Percentiles rank a stretch among this genome's conserved stretches.
Evolutionary conservation across 2,329 filamentous ascomycete genomes (phyloP).

Genomic region (Dendrostoma leiphaemia): DNA sequence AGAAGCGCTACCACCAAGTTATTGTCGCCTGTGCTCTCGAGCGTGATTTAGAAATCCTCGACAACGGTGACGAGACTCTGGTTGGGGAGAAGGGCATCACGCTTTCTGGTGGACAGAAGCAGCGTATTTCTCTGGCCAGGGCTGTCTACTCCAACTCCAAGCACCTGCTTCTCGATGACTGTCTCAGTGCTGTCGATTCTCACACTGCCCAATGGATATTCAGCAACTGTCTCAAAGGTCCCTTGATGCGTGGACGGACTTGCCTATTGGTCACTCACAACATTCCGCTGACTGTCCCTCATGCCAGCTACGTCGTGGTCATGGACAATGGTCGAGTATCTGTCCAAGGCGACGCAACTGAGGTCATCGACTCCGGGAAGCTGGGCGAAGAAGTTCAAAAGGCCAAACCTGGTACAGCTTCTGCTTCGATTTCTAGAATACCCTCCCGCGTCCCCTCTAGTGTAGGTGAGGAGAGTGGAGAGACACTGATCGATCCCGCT

Average conservation of each 20-base stretch:
- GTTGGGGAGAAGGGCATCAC: constrained; percentile 98
- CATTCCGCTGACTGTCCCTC: constrained; percentile 78
- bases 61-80: constrained; percentile 86
- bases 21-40: constrained; percentile 88
- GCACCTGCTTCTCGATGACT: constrained; percentile 90
- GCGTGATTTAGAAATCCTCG: constrained; percentile 87
- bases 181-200: constrained; percentile 92
- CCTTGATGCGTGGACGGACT: constrained; percentile 83
- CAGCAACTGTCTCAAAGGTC: constrained; percentile 84
- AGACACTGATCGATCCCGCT: constrained; percentile 54
- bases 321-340: constrained; percentile 83
- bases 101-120: constrained; percentile 94
- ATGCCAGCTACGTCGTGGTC: constrained; percentile 76
- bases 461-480: constrained; percentile 60
- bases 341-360: constrained; percentile 71
- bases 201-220: constrained; percentile 99
- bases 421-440: constrained; percentile 67
- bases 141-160: constrained; percentile 94
- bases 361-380: constrained; percentile 83
- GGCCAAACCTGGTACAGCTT: constrained; percentile 70
- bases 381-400: constrained; percentile 81
- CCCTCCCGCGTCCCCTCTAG: constrained; percentile 78
- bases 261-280: constrained; percentile 98
- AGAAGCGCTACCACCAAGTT: constrained; percentile 81
- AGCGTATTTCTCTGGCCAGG: constrained; percentile 93